Percentiles rank a stretch among this genome's conserved stretches.
These are phyloP conservation scores for Penicillium subrubescens DNA, from an alignment of 495 filamentous ascomycete genomes.

Conservation along the genomic window DNA sequence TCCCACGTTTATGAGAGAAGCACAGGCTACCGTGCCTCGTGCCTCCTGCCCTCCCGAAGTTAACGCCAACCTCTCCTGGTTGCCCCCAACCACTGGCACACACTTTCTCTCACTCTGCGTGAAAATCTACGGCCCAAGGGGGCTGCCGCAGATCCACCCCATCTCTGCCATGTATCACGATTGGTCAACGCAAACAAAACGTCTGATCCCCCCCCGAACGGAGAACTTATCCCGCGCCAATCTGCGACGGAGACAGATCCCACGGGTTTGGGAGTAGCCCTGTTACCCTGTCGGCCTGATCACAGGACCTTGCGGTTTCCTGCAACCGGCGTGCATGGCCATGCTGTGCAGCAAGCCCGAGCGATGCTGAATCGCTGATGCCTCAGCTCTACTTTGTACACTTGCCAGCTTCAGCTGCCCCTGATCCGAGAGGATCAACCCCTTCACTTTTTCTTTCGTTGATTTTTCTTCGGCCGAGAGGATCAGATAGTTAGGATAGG, in stretches of 20 bases:
- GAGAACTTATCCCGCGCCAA: constrained; percentile 7
- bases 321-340: background rate
- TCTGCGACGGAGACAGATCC: background rate
- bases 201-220: constrained; percentile 2
- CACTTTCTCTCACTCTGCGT: no score
- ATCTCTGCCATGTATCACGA: background rate
- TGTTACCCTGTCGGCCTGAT: constrained; percentile 7
- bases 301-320: constrained; percentile 14
- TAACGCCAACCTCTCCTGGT: background rate
- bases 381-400: background rate
- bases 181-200: background rate
- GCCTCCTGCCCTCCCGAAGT: background rate
- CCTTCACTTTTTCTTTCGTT: background rate
- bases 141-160: background rate
- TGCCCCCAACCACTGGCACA: no score
- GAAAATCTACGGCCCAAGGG: background rate
- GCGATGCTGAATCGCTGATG: constrained; percentile 1
- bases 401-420: constrained; percentile 8
- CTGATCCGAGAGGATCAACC: background rate
- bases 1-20: background rate
- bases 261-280: constrained; percentile 5
- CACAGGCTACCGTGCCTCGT: constrained; percentile 1
- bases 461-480: background rate
- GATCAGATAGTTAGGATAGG: background rate
- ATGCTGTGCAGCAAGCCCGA: constrained; percentile 16